These are phyloP conservation scores for Psilocybe tampanensis DNA, from an alignment of 768 basidiomycete species.

Conservation along the genomic window DNA sequence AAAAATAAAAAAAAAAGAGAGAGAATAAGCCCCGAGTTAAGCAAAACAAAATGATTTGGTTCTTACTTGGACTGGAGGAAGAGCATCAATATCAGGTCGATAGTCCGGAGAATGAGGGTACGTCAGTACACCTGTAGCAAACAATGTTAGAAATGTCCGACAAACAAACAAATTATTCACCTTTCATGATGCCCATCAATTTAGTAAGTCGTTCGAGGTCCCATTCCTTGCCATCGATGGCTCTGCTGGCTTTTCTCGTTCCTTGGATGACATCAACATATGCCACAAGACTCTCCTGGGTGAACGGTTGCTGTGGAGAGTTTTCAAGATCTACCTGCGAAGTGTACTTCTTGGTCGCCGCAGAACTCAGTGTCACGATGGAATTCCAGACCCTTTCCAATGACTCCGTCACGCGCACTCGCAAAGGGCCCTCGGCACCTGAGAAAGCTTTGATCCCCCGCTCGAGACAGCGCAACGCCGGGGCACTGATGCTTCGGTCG, in stretches of 20 bases:
- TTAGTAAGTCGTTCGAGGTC: conserved; percentile 59
- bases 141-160: background rate
- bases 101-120: conserved; percentile 86
- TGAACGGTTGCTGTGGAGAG: conserved; percentile 50
- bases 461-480: conserved; percentile 85
- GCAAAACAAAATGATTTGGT: background rate
- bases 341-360: conserved; percentile 26
- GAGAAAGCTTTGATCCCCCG: conserved; percentile 69
- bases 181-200: conserved; percentile 81
- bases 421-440: conserved; percentile 40
- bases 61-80: conserved; percentile 78
- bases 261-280: conserved; percentile 74
- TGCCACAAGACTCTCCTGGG: conserved; percentile 85
- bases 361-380: conserved; percentile 66
- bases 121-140: conserved; percentile 63
- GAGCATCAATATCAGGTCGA: conserved; percentile 80
- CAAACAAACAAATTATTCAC: conserved; percentile 30
- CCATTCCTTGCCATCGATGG: conserved; percentile 63
- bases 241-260: conserved; percentile 52
- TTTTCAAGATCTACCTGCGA: conserved; percentile 22
- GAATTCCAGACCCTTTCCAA: conserved; percentile 72
- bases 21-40: background rate
- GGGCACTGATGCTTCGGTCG: conserved; percentile 69
- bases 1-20: background rate
- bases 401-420: conserved; percentile 43